Evolutionary conservation across 768 basidiomycete species (phyloP).

Genomic region (Mycena pura): DNA sequence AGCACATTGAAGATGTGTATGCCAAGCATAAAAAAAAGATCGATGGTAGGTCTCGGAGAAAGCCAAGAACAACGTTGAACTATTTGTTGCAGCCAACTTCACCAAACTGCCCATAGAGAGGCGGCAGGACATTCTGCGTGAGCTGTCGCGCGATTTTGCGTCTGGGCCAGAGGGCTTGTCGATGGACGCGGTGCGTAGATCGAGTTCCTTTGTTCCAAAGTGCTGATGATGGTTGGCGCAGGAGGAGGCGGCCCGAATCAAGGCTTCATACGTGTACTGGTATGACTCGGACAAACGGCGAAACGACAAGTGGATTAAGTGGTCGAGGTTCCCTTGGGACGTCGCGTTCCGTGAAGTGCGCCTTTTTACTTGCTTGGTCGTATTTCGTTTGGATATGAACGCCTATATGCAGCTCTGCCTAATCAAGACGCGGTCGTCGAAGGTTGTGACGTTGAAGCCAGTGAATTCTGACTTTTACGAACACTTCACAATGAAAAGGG

Average conservation of each 20-base stretch:
- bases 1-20: constrained; percentile 48
- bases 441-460: constrained; percentile 40
- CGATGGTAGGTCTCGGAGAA: constrained; percentile 18
- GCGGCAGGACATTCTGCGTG: constrained; percentile 60
- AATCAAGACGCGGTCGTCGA: constrained; percentile 54
- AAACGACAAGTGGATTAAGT: constrained; percentile 17
- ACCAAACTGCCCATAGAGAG: constrained; percentile 50
- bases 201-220: no score
- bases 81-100: constrained; percentile 28
- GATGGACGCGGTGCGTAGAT: constrained; percentile 30
- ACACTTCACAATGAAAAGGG: constrained; percentile 42
- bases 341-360: constrained; percentile 61
- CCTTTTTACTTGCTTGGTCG: neutral
- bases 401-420: constrained; percentile 14
- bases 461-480: constrained; percentile 55
- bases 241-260: constrained; percentile 43
- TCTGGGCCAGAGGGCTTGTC: constrained; percentile 31
- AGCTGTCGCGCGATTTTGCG: constrained; percentile 52
- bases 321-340: constrained; percentile 51
- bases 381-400: neutral
- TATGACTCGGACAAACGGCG: constrained; percentile 38
- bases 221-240: neutral
- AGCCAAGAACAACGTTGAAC: constrained; percentile 27
- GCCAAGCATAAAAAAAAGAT: constrained; percentile 37
- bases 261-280: constrained; percentile 64